Conservation (phyloP, 441 rosid species). For the Raphanus hybrid region DNA sequence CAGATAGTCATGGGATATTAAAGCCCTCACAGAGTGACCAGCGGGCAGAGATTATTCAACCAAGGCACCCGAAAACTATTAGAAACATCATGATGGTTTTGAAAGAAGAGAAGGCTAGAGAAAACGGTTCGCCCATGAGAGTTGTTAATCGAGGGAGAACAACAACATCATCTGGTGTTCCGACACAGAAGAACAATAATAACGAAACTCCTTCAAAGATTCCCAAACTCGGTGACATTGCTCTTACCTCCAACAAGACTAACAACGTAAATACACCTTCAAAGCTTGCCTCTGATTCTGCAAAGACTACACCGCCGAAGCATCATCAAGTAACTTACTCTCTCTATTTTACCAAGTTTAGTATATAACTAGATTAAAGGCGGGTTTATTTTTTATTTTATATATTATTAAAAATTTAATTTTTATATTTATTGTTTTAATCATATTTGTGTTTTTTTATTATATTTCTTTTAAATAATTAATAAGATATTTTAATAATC, state of each 20-base stretch:
- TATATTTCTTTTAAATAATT: too few species aligned
- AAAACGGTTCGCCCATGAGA: slow-evolving; percentile 85
- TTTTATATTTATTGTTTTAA: too few species aligned
- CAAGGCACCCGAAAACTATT: slow-evolving; percentile 82
- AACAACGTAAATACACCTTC: slow-evolving; percentile 54
- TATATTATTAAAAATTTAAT: too few species aligned
- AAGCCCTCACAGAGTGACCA: slow-evolving; percentile 54
- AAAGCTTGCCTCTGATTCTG: slow-evolving; percentile 58
- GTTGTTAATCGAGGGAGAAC: slow-evolving; percentile 54
- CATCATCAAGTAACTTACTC: slow-evolving; percentile 62
- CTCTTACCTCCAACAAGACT: slow-evolving; percentile 61
- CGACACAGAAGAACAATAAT: slow-evolving; percentile 57
- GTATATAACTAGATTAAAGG: not conserved
- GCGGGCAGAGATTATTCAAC: slow-evolving; percentile 49
- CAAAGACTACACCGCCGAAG: slow-evolving; percentile 57
- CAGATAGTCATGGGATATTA: slow-evolving; percentile 52
- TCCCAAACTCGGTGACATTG: slow-evolving; percentile 57
- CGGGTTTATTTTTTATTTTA: too few species aligned
- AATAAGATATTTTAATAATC: too few species aligned
- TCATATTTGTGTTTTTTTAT: too few species aligned
- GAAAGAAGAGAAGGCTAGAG: slow-evolving; percentile 89
- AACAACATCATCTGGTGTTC: slow-evolving; percentile 34
- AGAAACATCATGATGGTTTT: slow-evolving; percentile 84
- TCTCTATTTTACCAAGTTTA: slow-evolving; percentile 3
- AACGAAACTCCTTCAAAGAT: slow-evolving; percentile 68